Evolutionary conservation across 2,329 filamentous ascomycete species (phyloP).

Genomic region (Shiraia sp.): DNA sequence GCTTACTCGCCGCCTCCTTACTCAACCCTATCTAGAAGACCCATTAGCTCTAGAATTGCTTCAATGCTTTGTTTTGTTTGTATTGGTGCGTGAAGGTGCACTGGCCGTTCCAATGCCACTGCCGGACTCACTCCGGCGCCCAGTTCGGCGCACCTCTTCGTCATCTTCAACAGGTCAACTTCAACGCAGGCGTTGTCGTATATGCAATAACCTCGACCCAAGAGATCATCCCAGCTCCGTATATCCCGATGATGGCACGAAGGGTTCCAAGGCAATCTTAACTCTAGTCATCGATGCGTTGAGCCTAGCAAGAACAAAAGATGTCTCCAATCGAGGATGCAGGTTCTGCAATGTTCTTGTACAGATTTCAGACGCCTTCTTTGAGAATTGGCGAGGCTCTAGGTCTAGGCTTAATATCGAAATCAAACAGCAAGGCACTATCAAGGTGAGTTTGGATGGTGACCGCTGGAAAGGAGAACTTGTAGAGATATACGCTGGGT

Average conservation of each 20-base stretch:
- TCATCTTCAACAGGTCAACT: slow-evolving; percentile 14
- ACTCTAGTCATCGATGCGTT: slow-evolving; percentile 33
- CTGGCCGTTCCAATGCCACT: slow-evolving; percentile 24
- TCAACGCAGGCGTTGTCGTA: slow-evolving; percentile 30
- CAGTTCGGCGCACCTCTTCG: slow-evolving; percentile 17
- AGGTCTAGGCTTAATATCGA: slow-evolving; percentile 26
- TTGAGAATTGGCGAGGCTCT: slow-evolving; percentile 28
- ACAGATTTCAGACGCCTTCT: slow-evolving; percentile 34
- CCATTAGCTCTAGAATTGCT: slow-evolving; percentile 1
- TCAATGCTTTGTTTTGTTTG: slow-evolving; percentile 7
- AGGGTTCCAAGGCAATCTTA: slow-evolving; percentile 21
- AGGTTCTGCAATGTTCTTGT: slow-evolving; percentile 33
- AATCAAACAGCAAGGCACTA: slow-evolving; percentile 30
- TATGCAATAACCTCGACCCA: slow-evolving; percentile 37
- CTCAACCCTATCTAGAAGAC: not conserved
- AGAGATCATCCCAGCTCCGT: slow-evolving; percentile 29
- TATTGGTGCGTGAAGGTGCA: slow-evolving; percentile 1
- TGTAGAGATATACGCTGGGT: slow-evolving; percentile 34
- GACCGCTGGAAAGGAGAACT: slow-evolving; percentile 24
- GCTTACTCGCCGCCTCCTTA: too few relatives aligned
- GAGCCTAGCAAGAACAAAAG: slow-evolving; percentile 19
- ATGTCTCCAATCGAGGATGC: slow-evolving; percentile 22
- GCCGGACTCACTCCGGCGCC: slow-evolving; percentile 25
- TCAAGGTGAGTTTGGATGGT: slow-evolving; percentile 30
- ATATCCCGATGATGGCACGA: slow-evolving; percentile 20